These are phyloP conservation scores for Dictyostelium firmibasis DNA, from an alignment of 78 protist species.

Conservation along the genomic window DNA sequence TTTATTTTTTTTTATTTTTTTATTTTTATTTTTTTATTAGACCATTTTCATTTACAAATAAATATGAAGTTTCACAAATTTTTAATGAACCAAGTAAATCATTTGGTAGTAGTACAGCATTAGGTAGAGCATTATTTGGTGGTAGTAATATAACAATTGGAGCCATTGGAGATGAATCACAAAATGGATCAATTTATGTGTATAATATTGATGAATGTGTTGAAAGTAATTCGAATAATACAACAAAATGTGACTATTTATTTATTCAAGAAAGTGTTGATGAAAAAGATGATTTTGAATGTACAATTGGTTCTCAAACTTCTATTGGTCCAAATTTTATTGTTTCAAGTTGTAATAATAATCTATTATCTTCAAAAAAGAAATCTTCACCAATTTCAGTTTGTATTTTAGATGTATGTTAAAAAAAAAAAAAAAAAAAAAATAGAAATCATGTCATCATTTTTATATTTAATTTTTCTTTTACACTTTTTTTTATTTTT, in stretches of 20 bases:
- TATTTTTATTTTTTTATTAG: neutral
- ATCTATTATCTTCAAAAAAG: constrained; percentile 4
- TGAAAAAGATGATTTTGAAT: constrained; percentile 8
- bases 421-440: too few species aligned
- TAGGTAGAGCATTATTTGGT: neutral
- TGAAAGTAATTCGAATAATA: neutral
- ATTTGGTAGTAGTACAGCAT: constrained; percentile 35
- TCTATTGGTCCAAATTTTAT: constrained; percentile 56
- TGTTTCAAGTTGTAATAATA: constrained; percentile 41
- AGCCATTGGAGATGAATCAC: constrained; percentile 27
- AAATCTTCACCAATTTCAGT: constrained; percentile 36
- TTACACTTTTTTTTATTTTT: too few species aligned
- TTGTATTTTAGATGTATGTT: constrained; percentile 60
- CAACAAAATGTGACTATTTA: neutral
- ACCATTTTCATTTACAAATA: constrained; percentile 31
- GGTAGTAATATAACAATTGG: constrained; percentile 15
- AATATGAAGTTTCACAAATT: constrained; percentile 9
- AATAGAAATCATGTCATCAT: too few species aligned
- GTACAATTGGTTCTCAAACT: constrained; percentile 22
- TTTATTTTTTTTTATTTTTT: neutral
- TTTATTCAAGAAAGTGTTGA: constrained; percentile 5
- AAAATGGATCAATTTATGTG: neutral
- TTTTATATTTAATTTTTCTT: neutral
- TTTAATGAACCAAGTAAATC: constrained; percentile 25
- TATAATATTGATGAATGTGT: constrained; percentile 25